Base-by-base conservation (phyloP, 192 early-diverging fungal genomes). In the Chytriomyces sp. region DNA sequence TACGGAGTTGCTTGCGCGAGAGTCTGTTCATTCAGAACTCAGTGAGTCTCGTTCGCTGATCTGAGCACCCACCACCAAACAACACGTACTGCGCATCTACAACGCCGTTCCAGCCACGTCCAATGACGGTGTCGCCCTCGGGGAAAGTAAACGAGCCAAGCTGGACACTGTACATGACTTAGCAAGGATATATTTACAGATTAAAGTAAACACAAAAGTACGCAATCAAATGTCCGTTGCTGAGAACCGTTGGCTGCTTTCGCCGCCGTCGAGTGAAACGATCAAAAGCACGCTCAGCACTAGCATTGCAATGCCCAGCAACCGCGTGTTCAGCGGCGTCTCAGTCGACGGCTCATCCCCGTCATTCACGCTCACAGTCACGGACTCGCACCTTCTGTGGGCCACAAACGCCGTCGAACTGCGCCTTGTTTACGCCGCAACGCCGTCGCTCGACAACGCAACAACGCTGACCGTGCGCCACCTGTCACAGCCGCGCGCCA, bases 1-100 rank as follows among this genome's bases (percentile, higher is more conserved):
- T n/a, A 6, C 16, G 8, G 3, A 71, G 69, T 20, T 71, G 69
- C 44, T 71, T 71, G 49, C 69, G 69, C 69, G 69, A 71, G 9
- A 71, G 69, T 45, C 66, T 67, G 45, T 26, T 46, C 1, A 45
- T 46, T 46, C 66, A 43, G 11, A 10, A 45, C 2, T 57, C 3
- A 5, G 35, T 26, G 18, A 64, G 62, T 64, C 23, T 64, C 62
- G 4, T 28, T 28, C 35, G 20, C 16, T 45, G 13, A 67, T 11
- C 18, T 10, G 43, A 45, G 45, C 66, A 67, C 23, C 66, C 66
- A 67, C 23, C 66, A 18, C 45, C n/a, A 11, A 0, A 35, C 10
- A 43, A 13, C 13, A 28, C 44, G 43, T 45, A 67, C 69, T 71
- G 69, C n/a, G 49, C 20, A 59, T 71, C 69, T 4, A 45, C 10